phyloP scores from a whole-genome alignment of 768 basidiomycete genomes.

The Agrocybe chaxingu region DNA sequence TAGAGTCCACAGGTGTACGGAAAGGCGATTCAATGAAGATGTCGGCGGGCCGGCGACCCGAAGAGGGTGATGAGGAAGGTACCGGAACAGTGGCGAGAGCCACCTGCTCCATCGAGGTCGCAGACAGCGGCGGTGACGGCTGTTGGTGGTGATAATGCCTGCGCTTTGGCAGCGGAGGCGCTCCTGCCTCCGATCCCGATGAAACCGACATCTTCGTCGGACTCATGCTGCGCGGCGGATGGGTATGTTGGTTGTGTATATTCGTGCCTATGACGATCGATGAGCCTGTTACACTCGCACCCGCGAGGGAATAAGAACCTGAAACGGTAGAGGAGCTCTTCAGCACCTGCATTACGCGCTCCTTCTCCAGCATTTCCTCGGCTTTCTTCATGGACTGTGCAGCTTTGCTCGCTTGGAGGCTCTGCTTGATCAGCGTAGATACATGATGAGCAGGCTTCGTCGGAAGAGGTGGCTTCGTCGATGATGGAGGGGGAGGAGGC shows the following conservation, averaged over 20 bases:
- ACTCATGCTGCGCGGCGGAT: conserved; percentile 1
- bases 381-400: conserved; percentile 69
- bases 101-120: conserved; percentile 44
- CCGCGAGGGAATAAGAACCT: conserved; percentile 29
- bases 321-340: conserved; percentile 51
- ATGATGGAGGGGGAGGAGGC: conserved; percentile 1
- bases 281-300: conserved; percentile 28
- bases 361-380: conserved; percentile 65
- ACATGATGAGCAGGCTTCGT: conserved; percentile 45
- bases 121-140: conserved; percentile 38
- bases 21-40: conserved; percentile 6
- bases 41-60: no score
- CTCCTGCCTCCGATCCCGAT: conserved; percentile 13
- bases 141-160: conserved; percentile 19
- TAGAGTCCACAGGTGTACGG: conserved; percentile 14
- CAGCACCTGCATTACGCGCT: conserved; percentile 67
- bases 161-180: conserved; percentile 31
- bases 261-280: conserved; percentile 32
- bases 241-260: conserved; percentile 19
- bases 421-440: conserved; percentile 69
- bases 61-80: neutral
- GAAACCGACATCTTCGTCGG: conserved; percentile 12
- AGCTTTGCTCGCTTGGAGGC: conserved; percentile 68
- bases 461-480: conserved; percentile 20
- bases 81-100: conserved; percentile 28